Evolutionary conservation across 2,329 filamentous ascomycete genomes (phyloP).

Genomic region (Beauveria sp.): DNA sequence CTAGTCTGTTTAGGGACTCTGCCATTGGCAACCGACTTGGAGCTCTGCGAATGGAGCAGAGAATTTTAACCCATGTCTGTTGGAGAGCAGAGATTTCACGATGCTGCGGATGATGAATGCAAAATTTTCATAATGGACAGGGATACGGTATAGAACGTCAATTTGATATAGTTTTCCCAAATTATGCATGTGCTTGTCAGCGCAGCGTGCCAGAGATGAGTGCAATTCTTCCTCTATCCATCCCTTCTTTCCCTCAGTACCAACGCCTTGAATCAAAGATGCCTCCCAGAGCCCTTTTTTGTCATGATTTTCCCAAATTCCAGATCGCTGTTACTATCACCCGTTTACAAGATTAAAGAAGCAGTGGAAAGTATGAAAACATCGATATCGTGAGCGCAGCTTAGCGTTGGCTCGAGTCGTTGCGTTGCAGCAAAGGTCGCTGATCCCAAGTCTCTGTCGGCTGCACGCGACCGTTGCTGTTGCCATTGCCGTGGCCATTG

Average conservation of each 20-base stretch:
- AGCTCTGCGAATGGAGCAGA: neutral
- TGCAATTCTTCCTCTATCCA: neutral
- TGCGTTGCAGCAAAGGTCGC: slow-evolving; percentile 30
- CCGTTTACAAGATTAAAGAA: neutral
- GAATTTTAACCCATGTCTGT: neutral
- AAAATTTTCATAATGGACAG: neutral
- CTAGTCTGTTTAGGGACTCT: slow-evolving; percentile 9
- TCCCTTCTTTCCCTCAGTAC: neutral
- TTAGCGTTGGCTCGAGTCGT: slow-evolving; percentile 15
- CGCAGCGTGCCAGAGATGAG: neutral
- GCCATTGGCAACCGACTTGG: slow-evolving; percentile 6
- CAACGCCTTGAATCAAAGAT: slow-evolving; percentile 1
- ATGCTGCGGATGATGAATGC: neutral
- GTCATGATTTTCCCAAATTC: slow-evolving; percentile 1
- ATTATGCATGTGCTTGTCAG: neutral
- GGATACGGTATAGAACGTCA: neutral
- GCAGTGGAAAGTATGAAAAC: neutral
- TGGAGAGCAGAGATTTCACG: neutral
- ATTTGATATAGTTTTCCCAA: neutral
- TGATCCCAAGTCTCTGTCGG: slow-evolving; percentile 31
- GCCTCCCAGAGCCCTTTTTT: neutral
- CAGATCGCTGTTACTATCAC: neutral
- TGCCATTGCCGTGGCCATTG: slow-evolving; percentile 14
- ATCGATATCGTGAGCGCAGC: neutral
- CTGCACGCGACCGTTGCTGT: slow-evolving; percentile 19